Percentiles rank a stretch among this genome's conserved stretches.
Evolutionary conservation across 1,284 basidiomycete genomes (phyloP).

Genomic region (Heliocybe sulcata): DNA sequence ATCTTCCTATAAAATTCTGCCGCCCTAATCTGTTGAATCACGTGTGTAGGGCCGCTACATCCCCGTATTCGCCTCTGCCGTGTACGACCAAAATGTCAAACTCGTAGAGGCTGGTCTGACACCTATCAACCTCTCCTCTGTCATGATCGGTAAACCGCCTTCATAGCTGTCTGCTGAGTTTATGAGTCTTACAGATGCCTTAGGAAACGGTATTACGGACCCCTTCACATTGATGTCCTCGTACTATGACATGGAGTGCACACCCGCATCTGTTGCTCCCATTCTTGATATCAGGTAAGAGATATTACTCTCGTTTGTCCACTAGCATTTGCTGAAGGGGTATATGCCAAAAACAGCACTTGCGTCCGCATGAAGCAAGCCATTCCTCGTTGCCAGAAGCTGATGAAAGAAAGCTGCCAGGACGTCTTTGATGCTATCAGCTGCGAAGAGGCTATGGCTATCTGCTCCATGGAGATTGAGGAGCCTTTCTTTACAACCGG

Average conservation of each 20-base stretch:
- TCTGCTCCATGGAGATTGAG: constrained; percentile 33
- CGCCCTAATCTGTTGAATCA: not conserved
- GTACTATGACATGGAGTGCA: constrained; percentile 37
- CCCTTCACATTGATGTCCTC: not conserved
- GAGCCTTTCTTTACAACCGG: constrained; percentile 27
- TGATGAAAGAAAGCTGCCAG: constrained; percentile 36
- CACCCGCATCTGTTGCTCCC: constrained; percentile 35
- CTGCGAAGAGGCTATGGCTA: constrained; percentile 41
- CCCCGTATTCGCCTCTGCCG: constrained; percentile 70
- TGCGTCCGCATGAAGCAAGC: constrained; percentile 43
- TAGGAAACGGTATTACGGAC: constrained; percentile 3
- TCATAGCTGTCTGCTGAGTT: not conserved
- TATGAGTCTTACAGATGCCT: not conserved
- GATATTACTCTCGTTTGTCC: not conserved
- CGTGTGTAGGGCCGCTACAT: constrained; percentile 58
- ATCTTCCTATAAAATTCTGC: not conserved
- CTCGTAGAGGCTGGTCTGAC: constrained; percentile 49
- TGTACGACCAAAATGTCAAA: constrained; percentile 68
- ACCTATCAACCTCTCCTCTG: constrained; percentile 69
- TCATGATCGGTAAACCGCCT: constrained; percentile 59
- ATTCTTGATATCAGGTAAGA: constrained; percentile 24
- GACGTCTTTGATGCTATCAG: constrained; percentile 42
- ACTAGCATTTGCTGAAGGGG: not conserved
- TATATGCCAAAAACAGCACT: constrained; percentile 15
- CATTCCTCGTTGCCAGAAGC: constrained; percentile 43